These are phyloP conservation scores for Lenwebbia sp. DNA, from an alignment of 345 rosid species.

Conservation along the genomic window DNA sequence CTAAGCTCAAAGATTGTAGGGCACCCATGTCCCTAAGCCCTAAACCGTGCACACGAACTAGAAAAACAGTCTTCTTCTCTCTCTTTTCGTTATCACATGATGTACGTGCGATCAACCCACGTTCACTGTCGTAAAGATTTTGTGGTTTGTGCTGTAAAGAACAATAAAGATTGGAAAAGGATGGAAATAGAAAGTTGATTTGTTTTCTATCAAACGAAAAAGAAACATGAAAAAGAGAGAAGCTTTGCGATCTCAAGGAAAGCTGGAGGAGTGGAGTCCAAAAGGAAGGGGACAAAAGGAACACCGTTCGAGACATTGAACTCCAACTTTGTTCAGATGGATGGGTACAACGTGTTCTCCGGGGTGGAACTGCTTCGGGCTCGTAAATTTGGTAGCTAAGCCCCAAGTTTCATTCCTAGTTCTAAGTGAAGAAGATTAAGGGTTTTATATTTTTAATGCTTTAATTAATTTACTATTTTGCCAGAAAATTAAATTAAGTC, in stretches of 20 bases:
- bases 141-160: not conserved
- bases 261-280: not conserved
- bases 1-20: not conserved
- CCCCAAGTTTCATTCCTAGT: constrained; percentile 22
- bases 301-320: constrained; percentile 12
- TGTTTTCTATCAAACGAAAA: too few species aligned
- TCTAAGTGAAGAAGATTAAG: constrained; percentile 11
- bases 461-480: not conserved
- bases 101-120: not conserved
- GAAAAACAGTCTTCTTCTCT: not conserved
- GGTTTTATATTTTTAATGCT: not conserved
- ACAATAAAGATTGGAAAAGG: not conserved
- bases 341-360: constrained; percentile 29
- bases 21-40: not conserved
- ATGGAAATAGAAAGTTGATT: not conserved
- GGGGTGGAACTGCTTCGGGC: constrained; percentile 33
- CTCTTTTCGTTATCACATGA: not conserved
- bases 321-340: not conserved
- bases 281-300: constrained; percentile 25
- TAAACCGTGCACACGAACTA: not conserved
- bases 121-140: not conserved
- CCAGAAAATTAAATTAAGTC: not conserved
- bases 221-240: not conserved
- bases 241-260: not conserved
- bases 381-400: not conserved